Percentiles rank a stretch among this genome's conserved stretches.
Evolutionary conservation across 257 asterid species (phyloP).

Genomic region (Gentiana macrophylla): DNA sequence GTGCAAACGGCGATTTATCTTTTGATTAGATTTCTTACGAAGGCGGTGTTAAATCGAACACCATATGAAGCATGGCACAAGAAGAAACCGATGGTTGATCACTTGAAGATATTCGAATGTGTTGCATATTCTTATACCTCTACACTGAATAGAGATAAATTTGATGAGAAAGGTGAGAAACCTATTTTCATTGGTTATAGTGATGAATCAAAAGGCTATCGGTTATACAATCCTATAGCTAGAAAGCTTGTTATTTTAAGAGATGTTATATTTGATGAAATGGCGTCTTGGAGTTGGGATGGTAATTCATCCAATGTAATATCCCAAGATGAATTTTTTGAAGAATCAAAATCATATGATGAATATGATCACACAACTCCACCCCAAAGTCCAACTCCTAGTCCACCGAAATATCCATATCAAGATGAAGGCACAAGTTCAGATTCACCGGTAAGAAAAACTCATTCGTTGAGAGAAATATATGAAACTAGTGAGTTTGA

Average conservation of each 20-base stretch:
- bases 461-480: neutral
- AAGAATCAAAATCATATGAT: neutral
- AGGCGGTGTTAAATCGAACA: neutral
- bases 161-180: constrained; percentile 7
- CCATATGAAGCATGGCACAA: neutral
- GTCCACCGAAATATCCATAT: neutral
- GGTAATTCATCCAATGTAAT: neutral
- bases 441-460: too few relatives aligned
- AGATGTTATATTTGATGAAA: constrained; percentile 14
- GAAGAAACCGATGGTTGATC: too few relatives aligned
- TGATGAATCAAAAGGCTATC: constrained; percentile 12
- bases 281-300: constrained; percentile 4
- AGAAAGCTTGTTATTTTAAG: constrained; percentile 6
- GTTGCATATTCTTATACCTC: constrained; percentile 3
- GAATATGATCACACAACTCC: too few relatives aligned
- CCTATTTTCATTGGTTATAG: constrained; percentile 10
- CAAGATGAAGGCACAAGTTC: neutral
- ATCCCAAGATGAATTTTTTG: neutral
- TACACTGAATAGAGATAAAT: neutral
- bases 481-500: neutral
- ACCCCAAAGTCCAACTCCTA: neutral
- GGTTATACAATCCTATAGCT: neutral
- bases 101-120: neutral
- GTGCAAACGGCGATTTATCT: neutral
- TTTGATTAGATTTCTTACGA: neutral